Evolutionary conservation across 2,329 filamentous ascomycete genomes (phyloP).

Genomic region (Geoglossum cookeanum): DNA sequence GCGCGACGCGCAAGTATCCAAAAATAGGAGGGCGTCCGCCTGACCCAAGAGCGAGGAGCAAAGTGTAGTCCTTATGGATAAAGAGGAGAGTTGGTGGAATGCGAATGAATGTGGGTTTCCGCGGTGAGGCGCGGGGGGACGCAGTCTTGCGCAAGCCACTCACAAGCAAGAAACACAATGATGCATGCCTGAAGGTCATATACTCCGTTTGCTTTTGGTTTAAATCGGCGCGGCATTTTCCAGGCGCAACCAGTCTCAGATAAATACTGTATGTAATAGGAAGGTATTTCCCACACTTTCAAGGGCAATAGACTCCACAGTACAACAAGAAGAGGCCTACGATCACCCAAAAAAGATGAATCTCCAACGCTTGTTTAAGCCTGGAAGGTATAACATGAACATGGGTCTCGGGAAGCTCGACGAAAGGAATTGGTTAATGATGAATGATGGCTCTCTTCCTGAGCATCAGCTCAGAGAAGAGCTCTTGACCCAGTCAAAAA

Average conservation of each 20-base stretch:
- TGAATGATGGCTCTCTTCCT: neutral
- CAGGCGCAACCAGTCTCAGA: neutral
- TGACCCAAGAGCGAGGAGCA: too few relatives aligned
- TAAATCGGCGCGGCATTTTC: too few relatives aligned
- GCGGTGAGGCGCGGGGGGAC: too few relatives aligned
- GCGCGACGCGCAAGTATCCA: neutral
- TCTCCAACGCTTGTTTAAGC: neutral
- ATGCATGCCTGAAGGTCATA: too few relatives aligned
- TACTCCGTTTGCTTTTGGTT: too few relatives aligned
- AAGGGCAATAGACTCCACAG: neutral
- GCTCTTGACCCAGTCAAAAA: neutral
- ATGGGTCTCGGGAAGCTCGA: conserved; percentile 4
- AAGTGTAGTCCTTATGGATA: too few relatives aligned
- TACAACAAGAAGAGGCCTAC: neutral
- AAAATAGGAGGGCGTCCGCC: too few relatives aligned
- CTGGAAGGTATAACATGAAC: conserved; percentile 4
- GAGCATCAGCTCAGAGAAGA: neutral
- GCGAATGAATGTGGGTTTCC: too few relatives aligned
- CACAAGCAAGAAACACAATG: too few relatives aligned
- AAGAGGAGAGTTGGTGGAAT: too few relatives aligned
- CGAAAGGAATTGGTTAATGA: neutral
- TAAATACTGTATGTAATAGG: neutral
- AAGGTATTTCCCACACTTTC: neutral
- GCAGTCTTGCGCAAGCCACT: too few relatives aligned
- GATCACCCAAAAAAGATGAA: neutral